Base-by-base conservation (phyloP, 2,329 filamentous ascomycete genomes). In the Fusarium verrucosum region DNA sequence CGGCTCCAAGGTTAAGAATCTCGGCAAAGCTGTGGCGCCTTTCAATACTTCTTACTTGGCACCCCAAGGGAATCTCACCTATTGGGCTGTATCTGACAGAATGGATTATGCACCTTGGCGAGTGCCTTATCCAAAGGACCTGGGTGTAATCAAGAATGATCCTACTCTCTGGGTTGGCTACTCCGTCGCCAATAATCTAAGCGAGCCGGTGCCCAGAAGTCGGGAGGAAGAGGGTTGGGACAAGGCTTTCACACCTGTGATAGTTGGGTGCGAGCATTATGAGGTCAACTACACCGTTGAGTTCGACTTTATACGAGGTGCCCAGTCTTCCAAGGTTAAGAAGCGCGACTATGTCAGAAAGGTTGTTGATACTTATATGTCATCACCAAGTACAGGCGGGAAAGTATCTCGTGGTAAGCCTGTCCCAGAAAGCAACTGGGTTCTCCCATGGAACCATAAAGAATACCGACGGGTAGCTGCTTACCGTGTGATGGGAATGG, bases 161-260 rank as follows among this genome's bases (percentile, higher is more conserved):
- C 60, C 66, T 4, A 38, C 67, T 1, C 42, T 65, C 2, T 69
- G 57, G 59, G 47, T 69, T 6, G 63, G 45, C 5, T 69, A 69
- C 23, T 20, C 28, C 3, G 37, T 42, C 4, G 23, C 42, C 3
- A 10, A 38, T 2, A 14, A 43, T 1, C 25, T 20, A 2, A 17
- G 13, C 1, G 22, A 26, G 0, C 4, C 1, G 7, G 32, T 40
- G 0, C 32, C 30, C 5, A 3, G 1, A 1, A 4, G 2, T 1
- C 19, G 3, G 10, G 17, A 8, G 2, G 7, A 13, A 0, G 10
- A n/a, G 11, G 30, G 3, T 4, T 59, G 38, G 38, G 1, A 13
- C 0, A 2, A 8, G 5, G 11, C 28, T 0, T 58, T 41, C 4
- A 56, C n/a, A 0, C 50, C 62, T 1, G 13, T 35, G 0, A 43